A percentile compares a stretch with the other conserved stretches of the same genome.
phyloP scores from a whole-genome alignment of 495 filamentous ascomycete genomes.

The Astrothelium macrocarpum region DNA sequence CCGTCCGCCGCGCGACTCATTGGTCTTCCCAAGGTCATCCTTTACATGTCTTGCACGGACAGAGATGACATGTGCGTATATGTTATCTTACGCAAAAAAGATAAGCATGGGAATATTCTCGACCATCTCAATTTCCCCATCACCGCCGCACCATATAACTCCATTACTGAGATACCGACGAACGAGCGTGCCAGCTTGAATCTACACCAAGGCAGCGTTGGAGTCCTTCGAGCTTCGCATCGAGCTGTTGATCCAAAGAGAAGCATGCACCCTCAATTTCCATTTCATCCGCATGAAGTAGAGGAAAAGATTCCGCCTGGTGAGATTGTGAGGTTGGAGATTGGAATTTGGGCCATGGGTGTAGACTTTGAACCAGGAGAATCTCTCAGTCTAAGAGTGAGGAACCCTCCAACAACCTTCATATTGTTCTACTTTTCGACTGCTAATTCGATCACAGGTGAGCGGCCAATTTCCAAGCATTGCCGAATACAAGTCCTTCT shows the following conservation, averaged over 20 bases:
- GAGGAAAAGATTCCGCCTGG: constrained; percentile 32
- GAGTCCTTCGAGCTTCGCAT: constrained; percentile 33
- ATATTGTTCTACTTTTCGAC: not conserved
- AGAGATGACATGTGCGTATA: constrained; percentile 36
- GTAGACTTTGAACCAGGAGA: constrained; percentile 11
- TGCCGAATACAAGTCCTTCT: constrained; percentile 30
- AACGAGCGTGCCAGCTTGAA: constrained; percentile 15
- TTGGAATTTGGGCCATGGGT: constrained; percentile 12
- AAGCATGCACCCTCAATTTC: constrained; percentile 28
- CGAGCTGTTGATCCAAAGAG: constrained; percentile 23
- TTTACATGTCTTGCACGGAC: constrained; percentile 36
- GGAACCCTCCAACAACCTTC: not conserved
- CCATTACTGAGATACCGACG: constrained; percentile 30
- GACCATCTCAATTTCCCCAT: constrained; percentile 33
- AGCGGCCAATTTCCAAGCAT: constrained; percentile 33
- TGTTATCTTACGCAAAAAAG: constrained; percentile 33
- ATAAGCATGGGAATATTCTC: constrained; percentile 29
- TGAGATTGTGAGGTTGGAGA: constrained; percentile 9
- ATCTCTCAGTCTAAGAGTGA: constrained; percentile 9
- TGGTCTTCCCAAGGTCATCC: constrained; percentile 31
- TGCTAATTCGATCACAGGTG: constrained; percentile 18
- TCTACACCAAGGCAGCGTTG: constrained; percentile 27
- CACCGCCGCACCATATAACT: constrained; percentile 22
- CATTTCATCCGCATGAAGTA: constrained; percentile 31
- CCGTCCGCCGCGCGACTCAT: constrained; percentile 24